Conservation (phyloP, 768 basidiomycete genomes). For the Hygrophoropsis aurantiaca region DNA sequence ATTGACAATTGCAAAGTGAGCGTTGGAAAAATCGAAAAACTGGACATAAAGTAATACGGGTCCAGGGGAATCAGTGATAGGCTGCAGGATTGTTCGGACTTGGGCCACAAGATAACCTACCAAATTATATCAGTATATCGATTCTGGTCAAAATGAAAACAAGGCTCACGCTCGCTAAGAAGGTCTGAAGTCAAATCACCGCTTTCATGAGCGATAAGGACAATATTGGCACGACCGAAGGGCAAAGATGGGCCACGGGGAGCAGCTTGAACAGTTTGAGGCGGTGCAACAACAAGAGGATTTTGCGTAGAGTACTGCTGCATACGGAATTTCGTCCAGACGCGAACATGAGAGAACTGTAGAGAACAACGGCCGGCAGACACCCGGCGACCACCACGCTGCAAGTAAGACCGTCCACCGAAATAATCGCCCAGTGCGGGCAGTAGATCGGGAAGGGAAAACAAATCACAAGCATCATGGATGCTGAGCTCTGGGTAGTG, state of each 20-base stretch:
- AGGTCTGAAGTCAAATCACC: slow-evolving; percentile 1
- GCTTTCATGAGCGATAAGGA: slow-evolving; percentile 7
- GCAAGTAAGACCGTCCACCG: neutral
- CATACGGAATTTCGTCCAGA: slow-evolving; percentile 8
- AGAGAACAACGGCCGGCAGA: slow-evolving; percentile 1
- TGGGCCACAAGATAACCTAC: slow-evolving; percentile 4
- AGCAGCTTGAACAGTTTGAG: slow-evolving; percentile 10
- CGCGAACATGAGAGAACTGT: slow-evolving; percentile 1
- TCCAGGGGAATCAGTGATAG: neutral
- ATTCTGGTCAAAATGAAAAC: too few relatives aligned
- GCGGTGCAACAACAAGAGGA: neutral
- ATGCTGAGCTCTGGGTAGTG: slow-evolving; percentile 4
- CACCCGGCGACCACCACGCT: neutral
- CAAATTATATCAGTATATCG: neutral
- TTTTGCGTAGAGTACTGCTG: slow-evolving; percentile 6
- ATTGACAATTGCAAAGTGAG: neutral
- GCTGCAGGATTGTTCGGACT: slow-evolving; percentile 2
- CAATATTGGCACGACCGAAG: slow-evolving; percentile 5
- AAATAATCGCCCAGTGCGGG: slow-evolving; percentile 8
- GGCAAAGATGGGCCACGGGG: neutral
- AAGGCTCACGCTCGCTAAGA: neutral
- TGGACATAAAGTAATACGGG: slow-evolving; percentile 1
- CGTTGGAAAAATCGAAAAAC: neutral
- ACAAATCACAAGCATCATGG: neutral
- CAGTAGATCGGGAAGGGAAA: slow-evolving; percentile 5